A percentile compares a stretch with the other conserved stretches of the same genome.
These are phyloP conservation scores for Chlamydomonas asymmetrica DNA, from an alignment of 139 green algal species.

Conservation along the genomic window DNA sequence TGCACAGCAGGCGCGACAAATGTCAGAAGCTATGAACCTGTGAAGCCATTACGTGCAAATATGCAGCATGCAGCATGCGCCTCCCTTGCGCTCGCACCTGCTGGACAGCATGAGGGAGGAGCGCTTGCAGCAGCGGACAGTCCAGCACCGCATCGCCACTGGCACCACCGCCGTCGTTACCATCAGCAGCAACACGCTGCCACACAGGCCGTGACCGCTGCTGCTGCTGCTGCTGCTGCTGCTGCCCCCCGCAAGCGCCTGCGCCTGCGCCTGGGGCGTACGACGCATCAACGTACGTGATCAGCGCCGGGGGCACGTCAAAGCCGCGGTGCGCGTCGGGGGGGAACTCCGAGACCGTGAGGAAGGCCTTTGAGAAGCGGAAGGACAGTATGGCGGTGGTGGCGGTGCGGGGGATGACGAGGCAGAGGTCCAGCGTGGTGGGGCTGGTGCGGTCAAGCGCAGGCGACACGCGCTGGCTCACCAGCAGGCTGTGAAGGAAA, in stretches of 20 bases:
- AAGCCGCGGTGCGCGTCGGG: conserved; percentile 83
- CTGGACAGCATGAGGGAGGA: not conserved
- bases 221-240: conserved; percentile 5
- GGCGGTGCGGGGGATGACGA: conserved; percentile 33
- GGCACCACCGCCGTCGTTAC: no score
- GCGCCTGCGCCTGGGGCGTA: not conserved
- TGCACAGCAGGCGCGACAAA: no score
- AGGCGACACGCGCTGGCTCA: conserved; percentile 33
- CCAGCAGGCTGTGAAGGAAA: conserved; percentile 3
- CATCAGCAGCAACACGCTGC: no score
- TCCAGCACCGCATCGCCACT: not conserved
- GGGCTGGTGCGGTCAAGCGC: conserved; percentile 50
- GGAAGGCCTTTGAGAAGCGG: conserved; percentile 70
- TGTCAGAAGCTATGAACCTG: no score
- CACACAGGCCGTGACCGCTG: not conserved
- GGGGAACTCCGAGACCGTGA: conserved; percentile 68
- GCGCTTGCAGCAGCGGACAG: conserved; percentile 12
- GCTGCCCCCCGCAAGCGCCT: not conserved
- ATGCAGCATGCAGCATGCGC: no score
- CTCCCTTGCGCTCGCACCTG: conserved; percentile 20
- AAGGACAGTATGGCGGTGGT: conserved; percentile 40
- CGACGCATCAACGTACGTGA: conserved; percentile 30
- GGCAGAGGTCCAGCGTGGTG: conserved; percentile 59
- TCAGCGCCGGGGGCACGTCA: conserved; percentile 80
- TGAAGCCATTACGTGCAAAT: no score